Percentiles rank a stretch among this genome's conserved stretches.
phyloP scores from a whole-genome alignment of 2,329 filamentous ascomycete species.

The Helotiales sp. region DNA sequence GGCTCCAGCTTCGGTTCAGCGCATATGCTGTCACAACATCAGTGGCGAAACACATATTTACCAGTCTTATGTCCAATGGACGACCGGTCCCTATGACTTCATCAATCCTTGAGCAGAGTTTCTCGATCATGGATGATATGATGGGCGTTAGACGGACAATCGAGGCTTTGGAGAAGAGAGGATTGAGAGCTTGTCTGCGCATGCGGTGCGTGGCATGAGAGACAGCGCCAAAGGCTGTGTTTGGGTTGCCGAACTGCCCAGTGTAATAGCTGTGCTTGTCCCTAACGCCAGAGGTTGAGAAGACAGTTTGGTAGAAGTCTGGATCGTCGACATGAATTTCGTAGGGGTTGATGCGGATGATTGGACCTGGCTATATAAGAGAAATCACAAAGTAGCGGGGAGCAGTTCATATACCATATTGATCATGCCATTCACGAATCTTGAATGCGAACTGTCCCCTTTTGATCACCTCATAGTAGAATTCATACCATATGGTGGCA shows the following conservation, averaged over 20 bases:
- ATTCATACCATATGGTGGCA: constrained; percentile 10
- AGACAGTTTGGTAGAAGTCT: constrained; percentile 20
- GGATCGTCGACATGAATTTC: constrained; percentile 18
- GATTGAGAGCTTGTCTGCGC: constrained; percentile 12
- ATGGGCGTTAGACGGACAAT: background rate
- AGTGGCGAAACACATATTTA: background rate
- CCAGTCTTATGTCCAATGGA: background rate
- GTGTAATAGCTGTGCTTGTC: background rate
- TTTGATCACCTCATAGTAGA: constrained; percentile 42
- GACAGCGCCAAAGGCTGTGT: constrained; percentile 7
- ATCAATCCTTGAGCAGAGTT: background rate
- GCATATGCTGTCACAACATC: background rate
- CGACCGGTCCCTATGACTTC: background rate
- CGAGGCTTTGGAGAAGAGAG: constrained; percentile 15
- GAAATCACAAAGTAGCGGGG: background rate
- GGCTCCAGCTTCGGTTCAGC: background rate
- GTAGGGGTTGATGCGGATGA: constrained; percentile 17
- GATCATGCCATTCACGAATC: constrained; percentile 42
- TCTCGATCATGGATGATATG: background rate
- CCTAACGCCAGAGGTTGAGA: background rate
- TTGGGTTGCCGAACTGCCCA: background rate
- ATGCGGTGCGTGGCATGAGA: constrained; percentile 15
- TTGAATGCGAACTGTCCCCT: constrained; percentile 43
- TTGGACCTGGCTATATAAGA: constrained; percentile 5
- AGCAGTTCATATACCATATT: constrained; percentile 36